Conservation (phyloP, 2,329 filamentous ascomycete species). For the Truncatella angustata region DNA sequence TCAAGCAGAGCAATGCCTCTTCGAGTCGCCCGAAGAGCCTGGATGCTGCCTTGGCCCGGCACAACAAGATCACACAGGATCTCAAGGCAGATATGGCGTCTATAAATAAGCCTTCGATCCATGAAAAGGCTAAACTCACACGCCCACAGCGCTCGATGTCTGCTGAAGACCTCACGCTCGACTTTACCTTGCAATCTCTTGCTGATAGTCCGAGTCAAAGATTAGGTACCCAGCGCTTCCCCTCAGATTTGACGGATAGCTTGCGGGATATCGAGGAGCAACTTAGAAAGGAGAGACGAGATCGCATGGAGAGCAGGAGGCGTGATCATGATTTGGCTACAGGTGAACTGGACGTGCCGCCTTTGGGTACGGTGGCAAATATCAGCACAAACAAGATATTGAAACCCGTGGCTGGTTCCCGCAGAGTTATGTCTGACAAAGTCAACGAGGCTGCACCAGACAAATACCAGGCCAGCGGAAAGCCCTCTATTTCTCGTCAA, state of each 20-base stretch:
- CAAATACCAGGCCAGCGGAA: background rate
- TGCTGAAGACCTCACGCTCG: slow-evolving; percentile 25
- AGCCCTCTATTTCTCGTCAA: slow-evolving; percentile 10
- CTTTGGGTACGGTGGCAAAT: background rate
- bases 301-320: slow-evolving; percentile 15
- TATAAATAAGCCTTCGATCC: slow-evolving; percentile 20
- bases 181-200: slow-evolving; percentile 24
- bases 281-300: slow-evolving; percentile 21
- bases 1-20: slow-evolving; percentile 33
- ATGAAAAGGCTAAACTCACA: slow-evolving; percentile 15
- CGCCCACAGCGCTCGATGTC: slow-evolving; percentile 20
- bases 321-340: slow-evolving; percentile 16
- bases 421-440: slow-evolving; percentile 20
- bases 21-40: slow-evolving; percentile 11
- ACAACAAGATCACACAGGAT: slow-evolving; percentile 21
- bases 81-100: slow-evolving; percentile 24
- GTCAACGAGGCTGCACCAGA: slow-evolving; percentile 19
- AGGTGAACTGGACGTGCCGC: slow-evolving; percentile 12
- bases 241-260: slow-evolving; percentile 25
- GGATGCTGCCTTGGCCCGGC: slow-evolving; percentile 14
- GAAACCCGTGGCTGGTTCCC: slow-evolving; percentile 8
- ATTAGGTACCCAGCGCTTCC: slow-evolving; percentile 3
- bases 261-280: slow-evolving; percentile 28
- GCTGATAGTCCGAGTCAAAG: slow-evolving; percentile 14
- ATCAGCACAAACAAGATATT: slow-evolving; percentile 8